Evolutionary conservation across 2,329 filamentous ascomycete species (phyloP).

Genomic region (Triangularia verruculosa): DNA sequence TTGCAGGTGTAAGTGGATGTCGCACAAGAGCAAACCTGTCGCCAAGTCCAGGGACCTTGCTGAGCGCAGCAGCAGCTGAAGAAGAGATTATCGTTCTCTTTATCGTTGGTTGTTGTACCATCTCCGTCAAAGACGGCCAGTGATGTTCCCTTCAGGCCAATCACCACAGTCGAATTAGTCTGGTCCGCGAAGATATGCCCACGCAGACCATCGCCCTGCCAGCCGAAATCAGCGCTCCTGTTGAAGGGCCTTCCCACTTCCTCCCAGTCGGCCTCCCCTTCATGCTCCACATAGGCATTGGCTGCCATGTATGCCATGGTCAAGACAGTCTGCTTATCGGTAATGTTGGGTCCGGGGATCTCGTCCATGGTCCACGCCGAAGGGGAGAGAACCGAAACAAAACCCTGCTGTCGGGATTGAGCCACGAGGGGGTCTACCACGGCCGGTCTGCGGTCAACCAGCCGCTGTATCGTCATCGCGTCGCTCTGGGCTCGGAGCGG

Average conservation of each 20-base stretch:
- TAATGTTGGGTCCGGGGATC: slow-evolving; percentile 74
- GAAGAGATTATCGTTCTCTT: slow-evolving; percentile 95
- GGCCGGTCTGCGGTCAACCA: slow-evolving; percentile 72
- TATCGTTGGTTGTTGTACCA: slow-evolving; percentile 95
- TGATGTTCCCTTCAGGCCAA: slow-evolving; percentile 88
- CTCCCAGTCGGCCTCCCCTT: slow-evolving; percentile 74
- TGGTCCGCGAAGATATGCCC: slow-evolving; percentile 92
- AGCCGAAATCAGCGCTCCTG: slow-evolving; percentile 84
- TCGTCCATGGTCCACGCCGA: slow-evolving; percentile 83
- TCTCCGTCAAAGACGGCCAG: slow-evolving; percentile 94
- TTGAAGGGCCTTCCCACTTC: slow-evolving; percentile 79
- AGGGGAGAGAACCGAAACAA: slow-evolving; percentile 63
- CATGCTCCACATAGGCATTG: slow-evolving; percentile 79
- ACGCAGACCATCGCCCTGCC: slow-evolving; percentile 82
- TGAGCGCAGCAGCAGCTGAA: slow-evolving; percentile 98
- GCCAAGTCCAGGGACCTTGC: slow-evolving; percentile 85
- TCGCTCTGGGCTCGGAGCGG: slow-evolving; percentile 62
- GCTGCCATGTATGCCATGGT: slow-evolving; percentile 84
- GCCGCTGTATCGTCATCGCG: slow-evolving; percentile 69
- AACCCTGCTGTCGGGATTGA: slow-evolving; percentile 65
- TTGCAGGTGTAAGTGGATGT: slow-evolving; percentile 87
- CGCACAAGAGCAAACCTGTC: slow-evolving; percentile 90
- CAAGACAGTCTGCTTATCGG: slow-evolving; percentile 79
- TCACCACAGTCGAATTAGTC: slow-evolving; percentile 80
- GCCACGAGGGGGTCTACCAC: slow-evolving; percentile 77